A percentile compares a stretch with the other conserved stretches of the same genome.
Conservation (phyloP, 1,284 basidiomycete species). For the Leccinum griseonigrum region DNA sequence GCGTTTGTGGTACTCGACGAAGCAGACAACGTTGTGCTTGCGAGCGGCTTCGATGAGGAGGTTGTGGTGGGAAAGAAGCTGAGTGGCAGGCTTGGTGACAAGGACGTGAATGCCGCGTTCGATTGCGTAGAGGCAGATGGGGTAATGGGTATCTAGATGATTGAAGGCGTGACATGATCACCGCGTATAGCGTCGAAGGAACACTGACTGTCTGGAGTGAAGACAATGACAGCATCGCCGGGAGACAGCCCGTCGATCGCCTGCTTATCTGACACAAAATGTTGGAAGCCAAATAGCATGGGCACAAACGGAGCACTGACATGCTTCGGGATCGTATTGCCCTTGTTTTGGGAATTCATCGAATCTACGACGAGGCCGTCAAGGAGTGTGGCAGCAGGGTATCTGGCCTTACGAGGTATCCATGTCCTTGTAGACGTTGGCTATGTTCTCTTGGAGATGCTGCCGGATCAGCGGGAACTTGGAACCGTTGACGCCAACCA, state of each 20-base stretch:
- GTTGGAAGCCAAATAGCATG: constrained; percentile 6
- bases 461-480: constrained; percentile 84
- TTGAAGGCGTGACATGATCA: constrained; percentile 1
- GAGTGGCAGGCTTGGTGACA: constrained; percentile 90
- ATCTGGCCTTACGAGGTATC: constrained; percentile 57
- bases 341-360: constrained; percentile 75
- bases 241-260: constrained; percentile 81
- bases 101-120: constrained; percentile 84
- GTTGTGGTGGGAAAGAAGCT: constrained; percentile 81
- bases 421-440: constrained; percentile 82
- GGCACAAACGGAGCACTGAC: constrained; percentile 42
- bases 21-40: constrained; percentile 81
- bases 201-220: constrained; percentile 78
- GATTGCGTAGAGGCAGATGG: constrained; percentile 84
- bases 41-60: constrained; percentile 72
- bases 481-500: constrained; percentile 82
- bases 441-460: constrained; percentile 85
- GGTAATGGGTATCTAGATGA: constrained; percentile 73
- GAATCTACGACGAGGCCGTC: constrained; percentile 49
- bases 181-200: background rate
- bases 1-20: constrained; percentile 88
- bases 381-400: background rate
- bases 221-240: constrained; percentile 86
- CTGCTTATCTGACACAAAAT: constrained; percentile 62
- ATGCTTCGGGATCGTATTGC: constrained; percentile 75